phyloP scores from a whole-genome alignment of 164 flowering plant genomes.

The Berberis vulgaris region DNA sequence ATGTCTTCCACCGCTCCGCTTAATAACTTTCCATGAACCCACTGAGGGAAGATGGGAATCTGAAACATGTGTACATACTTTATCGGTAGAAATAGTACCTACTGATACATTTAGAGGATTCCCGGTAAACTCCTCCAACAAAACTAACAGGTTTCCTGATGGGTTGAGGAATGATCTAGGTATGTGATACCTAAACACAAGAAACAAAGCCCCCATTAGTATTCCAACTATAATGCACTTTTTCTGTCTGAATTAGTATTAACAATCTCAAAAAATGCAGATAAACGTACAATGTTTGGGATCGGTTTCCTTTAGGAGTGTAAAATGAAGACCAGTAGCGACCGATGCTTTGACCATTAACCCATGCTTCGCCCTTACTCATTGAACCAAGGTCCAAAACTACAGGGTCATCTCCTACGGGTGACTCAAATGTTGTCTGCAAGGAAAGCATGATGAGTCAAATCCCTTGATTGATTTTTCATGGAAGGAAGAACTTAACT shows the following conservation, averaged over 20 bases:
- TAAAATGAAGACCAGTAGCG: conserved; percentile 24
- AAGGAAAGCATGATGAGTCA: too few species aligned
- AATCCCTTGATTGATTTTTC: neutral
- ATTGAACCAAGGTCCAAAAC: conserved; percentile 18
- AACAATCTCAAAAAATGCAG: too few species aligned
- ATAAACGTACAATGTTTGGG: conserved; percentile 39
- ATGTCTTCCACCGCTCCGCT: neutral
- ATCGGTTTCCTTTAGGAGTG: conserved; percentile 28
- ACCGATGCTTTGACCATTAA: neutral
- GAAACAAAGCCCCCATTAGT: neutral
- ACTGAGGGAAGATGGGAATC: conserved; percentile 22
- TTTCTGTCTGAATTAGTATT: too few species aligned
- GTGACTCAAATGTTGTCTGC: conserved; percentile 52
- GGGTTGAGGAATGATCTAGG: conserved; percentile 69
- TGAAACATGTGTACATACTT: conserved; percentile 32
- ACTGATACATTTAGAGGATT: conserved; percentile 48
- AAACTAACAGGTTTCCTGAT: conserved; percentile 44
- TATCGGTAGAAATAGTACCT: conserved; percentile 31
- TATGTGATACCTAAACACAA: conserved; percentile 50
- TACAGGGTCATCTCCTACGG: conserved; percentile 40
- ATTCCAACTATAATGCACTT: too few species aligned
- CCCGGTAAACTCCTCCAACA: conserved; percentile 66
- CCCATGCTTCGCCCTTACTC: neutral
- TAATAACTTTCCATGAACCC: conserved; percentile 13
- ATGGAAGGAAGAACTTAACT: neutral